Conservation (phyloP, 129 eudicot species). For the Artemisia argyi region DNA sequence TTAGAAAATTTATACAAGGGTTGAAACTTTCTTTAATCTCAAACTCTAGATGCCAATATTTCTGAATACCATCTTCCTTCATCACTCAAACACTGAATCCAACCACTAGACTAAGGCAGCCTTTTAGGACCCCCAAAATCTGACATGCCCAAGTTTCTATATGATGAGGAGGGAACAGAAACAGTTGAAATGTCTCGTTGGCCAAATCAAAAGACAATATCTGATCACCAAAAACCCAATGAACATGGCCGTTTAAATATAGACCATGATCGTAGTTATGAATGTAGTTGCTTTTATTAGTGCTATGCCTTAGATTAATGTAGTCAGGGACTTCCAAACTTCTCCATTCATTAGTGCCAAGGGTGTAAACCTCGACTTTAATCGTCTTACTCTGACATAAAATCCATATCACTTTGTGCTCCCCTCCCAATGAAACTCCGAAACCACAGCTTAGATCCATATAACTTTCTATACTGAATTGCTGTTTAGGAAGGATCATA, state of each 20-base stretch:
- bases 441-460: not conserved
- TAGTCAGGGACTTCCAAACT: not conserved
- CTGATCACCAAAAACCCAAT: not conserved
- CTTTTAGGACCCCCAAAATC: not conserved
- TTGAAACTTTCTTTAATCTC: too few species aligned
- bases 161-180: not conserved
- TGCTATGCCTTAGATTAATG: not conserved
- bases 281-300: too few species aligned
- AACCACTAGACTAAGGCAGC: not conserved
- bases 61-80: not conserved
- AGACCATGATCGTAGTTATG: not conserved
- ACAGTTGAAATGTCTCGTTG: not conserved
- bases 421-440: not conserved
- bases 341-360: not conserved
- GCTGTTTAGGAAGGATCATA: slow-evolving; percentile 22
- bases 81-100: slow-evolving; percentile 1
- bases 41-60: not conserved
- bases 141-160: not conserved
- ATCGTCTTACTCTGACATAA: not conserved
- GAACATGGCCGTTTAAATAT: not conserved
- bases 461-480: not conserved
- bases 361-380: not conserved
- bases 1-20: too few species aligned
- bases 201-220: not conserved
- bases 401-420: slow-evolving; percentile 8